Conservation (phyloP, 305 asterid genomes). For the Fraxinus ornus region DNA sequence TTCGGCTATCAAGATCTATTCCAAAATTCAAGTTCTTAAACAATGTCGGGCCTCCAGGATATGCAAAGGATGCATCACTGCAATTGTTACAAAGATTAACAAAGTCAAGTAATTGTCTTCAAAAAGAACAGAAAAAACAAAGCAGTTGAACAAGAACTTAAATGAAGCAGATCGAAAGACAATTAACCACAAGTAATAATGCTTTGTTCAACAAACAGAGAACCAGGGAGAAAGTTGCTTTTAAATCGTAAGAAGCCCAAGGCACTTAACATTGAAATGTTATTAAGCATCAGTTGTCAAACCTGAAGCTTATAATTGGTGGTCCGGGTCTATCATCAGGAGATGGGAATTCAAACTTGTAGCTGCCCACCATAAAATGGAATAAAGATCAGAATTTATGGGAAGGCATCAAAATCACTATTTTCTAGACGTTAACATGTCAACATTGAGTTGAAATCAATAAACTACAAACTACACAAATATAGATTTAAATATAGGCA, state of each 20-base stretch:
- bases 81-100: conserved; percentile 35
- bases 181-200: not conserved
- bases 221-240: not conserved
- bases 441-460: conserved; percentile 8
- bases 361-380: conserved; percentile 54
- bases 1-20: conserved; percentile 91
- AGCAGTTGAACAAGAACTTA: conserved; percentile 1
- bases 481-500: conserved; percentile 5
- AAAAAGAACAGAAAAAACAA: conserved; percentile 1
- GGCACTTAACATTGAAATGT: conserved; percentile 12
- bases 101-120: conserved; percentile 3
- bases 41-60: conserved; percentile 85
- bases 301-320: conserved; percentile 99
- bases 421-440: conserved; percentile 11
- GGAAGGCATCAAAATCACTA: conserved; percentile 17
- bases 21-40: conserved; percentile 94
- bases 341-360: conserved; percentile 97
- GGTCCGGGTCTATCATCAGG: conserved; percentile 99
- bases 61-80: conserved; percentile 99
- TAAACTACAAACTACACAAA: conserved; percentile 12
- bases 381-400: conserved; percentile 15
- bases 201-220: conserved; percentile 19
- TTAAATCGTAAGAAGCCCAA: conserved; percentile 7
- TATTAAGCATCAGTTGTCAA: conserved; percentile 22
- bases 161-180: not conserved